Percentiles rank a stretch among this genome's conserved stretches.
phyloP scores from a whole-genome alignment of 164 flowering plant species.

The Chimonanthus praecox region DNA sequence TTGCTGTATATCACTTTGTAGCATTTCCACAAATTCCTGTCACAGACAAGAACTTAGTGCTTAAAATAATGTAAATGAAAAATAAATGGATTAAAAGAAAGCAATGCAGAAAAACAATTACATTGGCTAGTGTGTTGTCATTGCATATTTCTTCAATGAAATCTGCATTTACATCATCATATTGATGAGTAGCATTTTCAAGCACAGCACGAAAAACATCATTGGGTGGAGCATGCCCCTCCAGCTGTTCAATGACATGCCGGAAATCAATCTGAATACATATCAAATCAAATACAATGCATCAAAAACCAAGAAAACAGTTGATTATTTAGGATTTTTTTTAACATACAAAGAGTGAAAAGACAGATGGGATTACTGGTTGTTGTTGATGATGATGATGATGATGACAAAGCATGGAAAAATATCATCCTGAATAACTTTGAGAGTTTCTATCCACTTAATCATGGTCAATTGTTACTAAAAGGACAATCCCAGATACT shows the following conservation, averaged over 20 bases:
- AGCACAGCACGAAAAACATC: slow-evolving; percentile 55
- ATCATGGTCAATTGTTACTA: no score
- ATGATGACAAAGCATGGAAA: no score
- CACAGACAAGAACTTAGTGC: background rate
- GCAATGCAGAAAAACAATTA: slow-evolving; percentile 20
- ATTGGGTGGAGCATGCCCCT: slow-evolving; percentile 35
- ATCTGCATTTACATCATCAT: slow-evolving; percentile 19
- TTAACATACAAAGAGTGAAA: no score
- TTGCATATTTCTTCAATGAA: slow-evolving; percentile 47
- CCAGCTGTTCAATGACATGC: slow-evolving; percentile 40
- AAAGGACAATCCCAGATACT: no score
- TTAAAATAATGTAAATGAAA: no score
- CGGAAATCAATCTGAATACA: slow-evolving; percentile 39
- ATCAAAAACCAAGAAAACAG: background rate
- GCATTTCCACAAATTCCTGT: slow-evolving; percentile 67
- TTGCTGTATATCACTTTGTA: slow-evolving; percentile 32
- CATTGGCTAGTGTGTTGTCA: slow-evolving; percentile 51
- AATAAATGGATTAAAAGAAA: background rate
- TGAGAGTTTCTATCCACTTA: no score
- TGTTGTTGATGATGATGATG: no score
- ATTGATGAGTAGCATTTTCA: slow-evolving; percentile 34
- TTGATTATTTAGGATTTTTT: no score
- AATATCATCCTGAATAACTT: no score
- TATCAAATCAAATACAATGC: background rate
- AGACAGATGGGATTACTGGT: no score